Percentiles rank a stretch among this genome's conserved stretches.
Conservation (phyloP, 257 asterid species). For the Vinca minor region DNA sequence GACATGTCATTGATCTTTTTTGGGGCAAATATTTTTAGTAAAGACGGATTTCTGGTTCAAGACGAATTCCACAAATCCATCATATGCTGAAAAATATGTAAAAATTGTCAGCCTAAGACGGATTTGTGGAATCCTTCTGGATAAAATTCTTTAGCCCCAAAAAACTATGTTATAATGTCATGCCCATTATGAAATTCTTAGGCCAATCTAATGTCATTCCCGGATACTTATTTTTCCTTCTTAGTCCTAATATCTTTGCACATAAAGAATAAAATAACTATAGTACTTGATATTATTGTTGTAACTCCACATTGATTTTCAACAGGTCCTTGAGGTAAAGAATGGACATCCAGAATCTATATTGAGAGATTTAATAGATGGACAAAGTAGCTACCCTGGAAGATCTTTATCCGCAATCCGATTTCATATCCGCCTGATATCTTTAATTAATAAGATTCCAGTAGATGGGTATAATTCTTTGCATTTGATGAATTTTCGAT, state of each 20-base stretch:
- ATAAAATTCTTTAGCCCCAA: too few species aligned
- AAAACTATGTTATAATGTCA: too few species aligned
- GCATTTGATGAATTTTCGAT: slow-evolving; percentile 10
- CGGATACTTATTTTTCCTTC: slow-evolving; percentile 5
- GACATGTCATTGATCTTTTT: too few species aligned
- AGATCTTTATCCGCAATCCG: slow-evolving; percentile 46
- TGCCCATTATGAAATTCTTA: too few species aligned
- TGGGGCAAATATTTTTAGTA: too few species aligned
- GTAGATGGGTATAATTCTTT: slow-evolving; percentile 46
- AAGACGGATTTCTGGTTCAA: too few species aligned
- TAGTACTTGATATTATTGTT: background rate
- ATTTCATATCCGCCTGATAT: slow-evolving; percentile 48
- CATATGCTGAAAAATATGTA: too few species aligned
- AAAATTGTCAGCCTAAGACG: too few species aligned
- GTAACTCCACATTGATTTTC: slow-evolving; percentile 12
- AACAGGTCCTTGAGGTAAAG: slow-evolving; percentile 56
- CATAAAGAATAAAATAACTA: too few species aligned
- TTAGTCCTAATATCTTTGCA: background rate
- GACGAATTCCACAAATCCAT: too few species aligned
- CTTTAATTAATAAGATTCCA: slow-evolving; percentile 39
- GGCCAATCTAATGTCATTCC: too few species aligned
- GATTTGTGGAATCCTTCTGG: too few species aligned
- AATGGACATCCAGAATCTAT: slow-evolving; percentile 53
- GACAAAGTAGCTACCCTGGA: slow-evolving; percentile 53
- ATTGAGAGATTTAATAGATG: slow-evolving; percentile 56